Base-by-base conservation (phyloP, 495 filamentous ascomycete genomes). In the Pyrenula massariospora region DNA sequence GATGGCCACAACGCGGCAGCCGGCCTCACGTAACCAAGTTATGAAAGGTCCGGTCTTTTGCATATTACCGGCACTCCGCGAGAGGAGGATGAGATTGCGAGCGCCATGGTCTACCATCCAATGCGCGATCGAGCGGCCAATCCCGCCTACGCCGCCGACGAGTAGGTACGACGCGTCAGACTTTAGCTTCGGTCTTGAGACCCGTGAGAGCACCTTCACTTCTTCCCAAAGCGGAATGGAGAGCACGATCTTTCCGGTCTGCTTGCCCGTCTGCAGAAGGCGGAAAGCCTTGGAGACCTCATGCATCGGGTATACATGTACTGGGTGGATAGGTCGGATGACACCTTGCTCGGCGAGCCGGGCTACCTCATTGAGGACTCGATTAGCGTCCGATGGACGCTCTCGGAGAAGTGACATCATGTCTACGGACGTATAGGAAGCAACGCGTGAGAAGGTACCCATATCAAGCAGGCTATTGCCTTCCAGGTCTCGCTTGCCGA, bases 91-190 rank as follows among this genome's bases (percentile, higher is more conserved):
- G 21, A 87, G 61, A 54, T 77, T 70, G 51, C 69, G 69, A 8
- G 82, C 84, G 10, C 82, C 82, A 25, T 74, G 76, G 12, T 70
- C 65, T 2, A 75, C 77, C 75, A 87, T 77, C 79, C 80, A 84
- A 1, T 67, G 63, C 0, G 81, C 65, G 48, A 84, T 73, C 22
- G 64, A 55, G 0, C 64, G 65, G 1, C 73, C 75, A 1, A 78
- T 56, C 25, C 75, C 75, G 20, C 75, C 75, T 12, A 73, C 60
- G 50, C 75, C 75, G 15, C 75, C 74, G 8, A 70, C 64, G 12
- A 79, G 58, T 10, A 78, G 25, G 59, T 79, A 78, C 24, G 21
- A 50, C 52, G 2, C 24, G 3, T 21, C 15, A 22, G 49, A 3
- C n/a, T 19, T 31, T 52, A 20, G 42, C 21, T 19, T 22, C 49